Evolutionary conservation across 805 yeast genomes (phyloP), one percentile per base, ranked within the genome.

Genomic region (Suhomyces sp.): DNA sequence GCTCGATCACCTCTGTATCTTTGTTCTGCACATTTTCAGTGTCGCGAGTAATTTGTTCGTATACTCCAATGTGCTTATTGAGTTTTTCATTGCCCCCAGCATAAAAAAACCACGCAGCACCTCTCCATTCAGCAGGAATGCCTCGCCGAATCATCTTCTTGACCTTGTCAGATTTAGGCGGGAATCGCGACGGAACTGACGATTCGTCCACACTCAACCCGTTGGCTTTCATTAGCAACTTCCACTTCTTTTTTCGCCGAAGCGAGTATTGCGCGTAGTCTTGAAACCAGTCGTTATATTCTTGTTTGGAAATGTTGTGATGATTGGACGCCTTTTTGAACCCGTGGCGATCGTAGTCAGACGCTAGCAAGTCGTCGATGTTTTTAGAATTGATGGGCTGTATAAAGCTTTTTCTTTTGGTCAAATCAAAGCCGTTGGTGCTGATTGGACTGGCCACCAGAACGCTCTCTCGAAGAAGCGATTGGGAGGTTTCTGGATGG

Each of bases 121-220:
- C 99, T 58, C 99, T 76, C 97, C 97, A 93, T 64, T 90, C 97
- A 0, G 97, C 92, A 0, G 99, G 98, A 9, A 93, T 85, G 10
- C 99, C 99, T 65, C 88, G 88, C 51, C 97, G 79, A 10, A 94
- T 82, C 61, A 89, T 85, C 53, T 96, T 79, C 62, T 87, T 86
- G 56, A 90, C 75, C 58, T 87, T 89, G 53, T 86, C 92, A 3
- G 91, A 86, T 54, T 80, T 80, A 1, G 93, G 83, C 0, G 97
- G 96, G 58, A 86, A 89, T 56, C 89, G 67, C 0, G 75, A 70
- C 0, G 96, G 94, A 7, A 57, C 52, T 8, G 64, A 53, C 6
- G 67, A 69, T 19, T 54, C 57, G 24, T 51, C 48, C 31, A 77
- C 82, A 44, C 71, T 65, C 3, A 92, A 69, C 0, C 97, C 97